A percentile compares a stretch with the other conserved stretches of the same genome.
These are phyloP conservation scores for Raddia guianensis DNA, from an alignment of 176 grass and related monocot genomes.

Conservation along the genomic window DNA sequence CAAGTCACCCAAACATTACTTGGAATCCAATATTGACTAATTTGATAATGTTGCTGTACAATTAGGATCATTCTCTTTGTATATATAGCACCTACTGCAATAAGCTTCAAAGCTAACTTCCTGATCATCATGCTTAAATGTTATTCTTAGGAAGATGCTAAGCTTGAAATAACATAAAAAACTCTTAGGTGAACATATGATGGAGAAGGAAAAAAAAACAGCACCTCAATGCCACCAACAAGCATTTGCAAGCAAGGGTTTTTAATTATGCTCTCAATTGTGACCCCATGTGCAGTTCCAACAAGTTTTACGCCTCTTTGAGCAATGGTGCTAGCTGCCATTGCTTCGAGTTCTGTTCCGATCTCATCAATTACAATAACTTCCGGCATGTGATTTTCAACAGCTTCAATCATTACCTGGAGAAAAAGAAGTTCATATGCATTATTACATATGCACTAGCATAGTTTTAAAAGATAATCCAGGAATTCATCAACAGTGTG, in stretches of 20 bases:
- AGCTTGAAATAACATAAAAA: conserved; percentile 20
- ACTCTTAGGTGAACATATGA: not conserved
- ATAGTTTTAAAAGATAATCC: not conserved
- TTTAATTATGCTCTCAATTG: conserved; percentile 97
- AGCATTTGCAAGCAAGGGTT: conserved; percentile 94
- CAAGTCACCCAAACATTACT: not conserved
- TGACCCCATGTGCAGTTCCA: conserved; percentile 94
- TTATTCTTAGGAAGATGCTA: conserved; percentile 14
- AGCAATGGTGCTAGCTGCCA: conserved; percentile 96
- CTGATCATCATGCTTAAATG: conserved; percentile 12
- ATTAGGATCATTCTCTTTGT: not conserved
- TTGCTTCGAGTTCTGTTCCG: conserved; percentile 93
- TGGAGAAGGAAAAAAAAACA: conserved; percentile 12
- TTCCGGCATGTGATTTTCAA: conserved; percentile 99
- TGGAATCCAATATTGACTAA: not conserved
- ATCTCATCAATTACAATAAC: conserved; percentile 99
- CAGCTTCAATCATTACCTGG: conserved; percentile 97
- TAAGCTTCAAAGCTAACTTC: not conserved
- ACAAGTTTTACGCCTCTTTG: conserved; percentile 98
- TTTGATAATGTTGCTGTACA: conserved; percentile 1
- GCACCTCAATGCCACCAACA: conserved; percentile 96
- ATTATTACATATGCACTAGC: not conserved
- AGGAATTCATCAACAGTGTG: not conserved
- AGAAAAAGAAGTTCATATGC: conserved; percentile 22
- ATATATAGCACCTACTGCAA: not conserved